Evolutionary conservation across 495 filamentous ascomycete species (phyloP).

Genomic region (Rhizodiscina lignyota): DNA sequence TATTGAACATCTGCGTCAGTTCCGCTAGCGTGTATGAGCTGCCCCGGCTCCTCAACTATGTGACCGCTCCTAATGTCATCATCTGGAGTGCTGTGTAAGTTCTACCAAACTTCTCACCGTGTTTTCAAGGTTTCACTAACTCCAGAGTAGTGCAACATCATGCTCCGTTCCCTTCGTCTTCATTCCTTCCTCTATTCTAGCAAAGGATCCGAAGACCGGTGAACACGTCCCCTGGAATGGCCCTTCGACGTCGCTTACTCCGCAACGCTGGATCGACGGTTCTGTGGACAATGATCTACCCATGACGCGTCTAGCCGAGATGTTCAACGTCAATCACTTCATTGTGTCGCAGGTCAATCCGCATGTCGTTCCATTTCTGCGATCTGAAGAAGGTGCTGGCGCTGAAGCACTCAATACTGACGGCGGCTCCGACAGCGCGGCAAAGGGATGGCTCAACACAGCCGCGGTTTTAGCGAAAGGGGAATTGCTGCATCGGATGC

Average conservation of each 20-base stretch:
- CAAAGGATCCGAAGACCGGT: slow-evolving; percentile 74
- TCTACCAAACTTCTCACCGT: background rate
- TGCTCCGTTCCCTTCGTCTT: slow-evolving; percentile 89
- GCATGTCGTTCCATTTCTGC: slow-evolving; percentile 77
- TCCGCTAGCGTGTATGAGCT: slow-evolving; percentile 76
- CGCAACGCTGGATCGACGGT: slow-evolving; percentile 79
- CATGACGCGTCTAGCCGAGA: slow-evolving; percentile 77
- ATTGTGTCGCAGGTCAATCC: slow-evolving; percentile 96
- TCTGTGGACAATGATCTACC: slow-evolving; percentile 90
- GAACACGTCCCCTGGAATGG: slow-evolving; percentile 68
- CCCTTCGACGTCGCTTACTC: no score
- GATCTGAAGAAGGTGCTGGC: slow-evolving; percentile 46
- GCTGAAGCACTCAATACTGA: slow-evolving; percentile 17
- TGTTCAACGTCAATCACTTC: slow-evolving; percentile 98
- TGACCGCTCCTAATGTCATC: slow-evolving; percentile 83
- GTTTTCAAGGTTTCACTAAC: background rate
- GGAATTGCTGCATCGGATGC: slow-evolving; percentile 67
- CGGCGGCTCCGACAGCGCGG: background rate
- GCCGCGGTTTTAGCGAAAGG: slow-evolving; percentile 63
- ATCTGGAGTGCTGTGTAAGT: slow-evolving; percentile 90
- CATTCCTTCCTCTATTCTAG: slow-evolving; percentile 52
- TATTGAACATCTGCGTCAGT: slow-evolving; percentile 86
- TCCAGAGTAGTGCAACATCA: slow-evolving; percentile 64
- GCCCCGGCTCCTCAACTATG: slow-evolving; percentile 75
- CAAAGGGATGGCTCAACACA: slow-evolving; percentile 39